Conservation (phyloP, 78 protist species). For the Guillardia theta region DNA sequence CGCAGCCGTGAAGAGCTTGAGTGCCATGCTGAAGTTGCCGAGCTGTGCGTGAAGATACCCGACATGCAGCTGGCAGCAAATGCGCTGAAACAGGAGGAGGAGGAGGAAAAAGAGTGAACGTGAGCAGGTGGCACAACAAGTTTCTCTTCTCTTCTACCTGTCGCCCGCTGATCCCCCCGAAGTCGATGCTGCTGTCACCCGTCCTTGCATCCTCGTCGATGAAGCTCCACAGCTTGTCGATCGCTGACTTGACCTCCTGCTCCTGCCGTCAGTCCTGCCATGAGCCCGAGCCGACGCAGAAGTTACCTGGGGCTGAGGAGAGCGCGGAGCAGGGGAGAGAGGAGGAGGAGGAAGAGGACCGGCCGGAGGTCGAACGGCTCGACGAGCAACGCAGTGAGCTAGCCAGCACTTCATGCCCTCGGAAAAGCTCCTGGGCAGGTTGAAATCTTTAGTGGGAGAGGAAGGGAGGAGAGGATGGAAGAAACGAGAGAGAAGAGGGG, state of each 20-base stretch:
- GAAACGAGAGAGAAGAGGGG: no score
- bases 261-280: background rate
- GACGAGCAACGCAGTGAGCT: background rate
- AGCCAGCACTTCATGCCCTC: conserved; percentile 19
- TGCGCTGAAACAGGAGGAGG: no score
- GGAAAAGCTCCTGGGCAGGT: background rate
- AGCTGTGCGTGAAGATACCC: background rate
- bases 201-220: no score
- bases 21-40: background rate
- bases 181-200: background rate
- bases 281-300: background rate
- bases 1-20: background rate
- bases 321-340: no score
- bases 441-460: no score
- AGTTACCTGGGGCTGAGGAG: no score
- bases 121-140: background rate
- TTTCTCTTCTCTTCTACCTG: background rate
- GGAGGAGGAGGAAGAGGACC: no score
- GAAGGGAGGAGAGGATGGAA: no score
- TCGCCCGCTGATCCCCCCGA: background rate
- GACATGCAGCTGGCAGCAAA: conserved; percentile 15
- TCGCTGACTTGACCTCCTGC: background rate
- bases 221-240: no score
- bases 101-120: no score
- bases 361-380: background rate